Conservation (phyloP, 305 asterid species). For the Solanum hybrid region DNA sequence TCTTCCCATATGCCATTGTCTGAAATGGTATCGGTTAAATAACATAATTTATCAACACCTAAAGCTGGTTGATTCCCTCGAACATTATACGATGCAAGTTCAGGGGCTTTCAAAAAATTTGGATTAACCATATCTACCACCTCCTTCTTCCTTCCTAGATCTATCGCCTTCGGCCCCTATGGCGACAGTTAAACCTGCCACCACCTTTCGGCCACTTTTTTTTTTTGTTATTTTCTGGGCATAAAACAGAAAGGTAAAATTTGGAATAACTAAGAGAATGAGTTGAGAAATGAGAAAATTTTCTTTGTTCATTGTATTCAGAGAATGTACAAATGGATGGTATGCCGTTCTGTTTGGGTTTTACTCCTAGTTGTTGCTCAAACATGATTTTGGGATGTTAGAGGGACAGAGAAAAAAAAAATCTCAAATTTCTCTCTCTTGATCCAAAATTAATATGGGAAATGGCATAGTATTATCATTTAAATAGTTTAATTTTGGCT, state of each 20-base stretch:
- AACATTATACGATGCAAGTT: background rate
- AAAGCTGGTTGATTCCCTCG: background rate
- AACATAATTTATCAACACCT: slow-evolving; percentile 5
- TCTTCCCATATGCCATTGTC: slow-evolving; percentile 19
- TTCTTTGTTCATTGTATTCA: background rate
- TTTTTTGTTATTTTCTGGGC: background rate
- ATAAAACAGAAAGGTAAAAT: background rate
- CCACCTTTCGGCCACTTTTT: background rate
- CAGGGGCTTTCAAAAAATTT: background rate
- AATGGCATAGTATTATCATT: background rate
- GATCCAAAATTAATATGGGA: too few species aligned
- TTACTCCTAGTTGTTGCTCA: too few species aligned
- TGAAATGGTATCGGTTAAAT: background rate
- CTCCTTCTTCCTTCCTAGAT: background rate
- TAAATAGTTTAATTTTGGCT: background rate
- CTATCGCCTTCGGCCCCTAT: background rate
- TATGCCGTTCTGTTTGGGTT: background rate
- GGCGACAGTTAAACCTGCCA: background rate
- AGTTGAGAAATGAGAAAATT: background rate
- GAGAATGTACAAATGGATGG: background rate
- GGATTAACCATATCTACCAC: background rate
- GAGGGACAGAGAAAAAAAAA: background rate
- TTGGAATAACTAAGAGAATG: background rate
- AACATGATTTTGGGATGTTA: too few species aligned
- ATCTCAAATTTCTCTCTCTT: background rate